phyloP scores from a whole-genome alignment of 306 rosid genomes.

The Casuarina cunninghamiana region DNA sequence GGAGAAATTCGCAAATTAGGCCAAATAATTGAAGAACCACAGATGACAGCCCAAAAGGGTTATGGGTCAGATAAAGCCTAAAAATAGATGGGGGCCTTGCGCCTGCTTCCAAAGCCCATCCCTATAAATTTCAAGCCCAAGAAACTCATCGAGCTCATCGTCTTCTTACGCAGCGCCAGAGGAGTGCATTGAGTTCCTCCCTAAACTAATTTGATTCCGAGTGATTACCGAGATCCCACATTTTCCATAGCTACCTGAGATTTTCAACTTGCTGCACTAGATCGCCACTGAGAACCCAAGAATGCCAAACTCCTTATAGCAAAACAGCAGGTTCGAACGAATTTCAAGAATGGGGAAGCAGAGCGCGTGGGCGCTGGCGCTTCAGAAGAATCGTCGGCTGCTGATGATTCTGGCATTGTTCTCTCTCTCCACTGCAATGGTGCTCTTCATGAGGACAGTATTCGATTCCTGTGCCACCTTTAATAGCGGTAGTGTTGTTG shows the following conservation, averaged over 20 bases:
- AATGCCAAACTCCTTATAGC: constrained; percentile 6
- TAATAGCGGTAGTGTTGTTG: background rate
- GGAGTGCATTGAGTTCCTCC: background rate
- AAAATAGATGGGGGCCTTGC: background rate
- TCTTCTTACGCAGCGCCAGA: background rate
- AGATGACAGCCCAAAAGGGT: background rate
- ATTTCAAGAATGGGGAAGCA: constrained; percentile 48
- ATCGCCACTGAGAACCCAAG: constrained; percentile 22
- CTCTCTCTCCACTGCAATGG: constrained; percentile 60
- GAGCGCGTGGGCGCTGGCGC: constrained; percentile 39
- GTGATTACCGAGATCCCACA: background rate
- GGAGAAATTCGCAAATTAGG: no score
- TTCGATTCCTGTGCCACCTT: constrained; percentile 51
- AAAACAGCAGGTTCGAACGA: background rate
- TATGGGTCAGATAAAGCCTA: background rate
- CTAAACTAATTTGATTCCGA: background rate
- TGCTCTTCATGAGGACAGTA: constrained; percentile 49
- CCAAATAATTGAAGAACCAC: no score
- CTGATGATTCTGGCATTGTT: constrained; percentile 52
- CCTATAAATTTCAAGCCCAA: constrained; percentile 13
- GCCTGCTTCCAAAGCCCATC: background rate
- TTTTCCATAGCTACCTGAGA: background rate
- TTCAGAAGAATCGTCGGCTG: constrained; percentile 60
- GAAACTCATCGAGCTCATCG: background rate
- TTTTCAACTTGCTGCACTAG: background rate